A percentile compares a stretch with the other conserved stretches of the same genome.
phyloP scores from a whole-genome alignment of 129 eudicot genomes.

The Silybum marianum region DNA sequence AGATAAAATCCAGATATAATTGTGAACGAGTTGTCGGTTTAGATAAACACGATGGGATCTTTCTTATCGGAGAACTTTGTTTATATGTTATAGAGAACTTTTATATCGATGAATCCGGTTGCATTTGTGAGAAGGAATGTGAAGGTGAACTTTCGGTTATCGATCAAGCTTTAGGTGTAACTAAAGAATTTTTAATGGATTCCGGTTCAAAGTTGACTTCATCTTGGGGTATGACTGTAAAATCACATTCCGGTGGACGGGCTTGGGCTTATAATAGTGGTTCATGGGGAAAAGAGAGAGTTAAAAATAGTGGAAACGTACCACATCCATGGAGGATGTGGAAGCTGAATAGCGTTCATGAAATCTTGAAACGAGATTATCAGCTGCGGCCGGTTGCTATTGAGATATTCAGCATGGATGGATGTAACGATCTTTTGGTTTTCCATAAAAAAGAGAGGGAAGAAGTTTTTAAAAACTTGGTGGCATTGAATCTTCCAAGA shows the following conservation, averaged over 20 bases:
- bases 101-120: slow-evolving; percentile 86
- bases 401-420: slow-evolving; percentile 98
- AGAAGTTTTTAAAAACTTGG: slow-evolving; percentile 85
- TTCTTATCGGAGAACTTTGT: slow-evolving; percentile 88
- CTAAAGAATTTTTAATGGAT: slow-evolving; percentile 76
- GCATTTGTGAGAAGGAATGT: slow-evolving; percentile 91
- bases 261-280: slow-evolving; percentile 99
- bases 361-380: slow-evolving; percentile 94
- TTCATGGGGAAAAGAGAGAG: slow-evolving; percentile 99
- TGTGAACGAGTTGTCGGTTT: slow-evolving; percentile 96
- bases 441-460: slow-evolving; percentile 98
- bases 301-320: slow-evolving; percentile 64
- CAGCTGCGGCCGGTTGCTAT: slow-evolving; percentile 98
- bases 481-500: slow-evolving; percentile 90
- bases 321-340: slow-evolving; percentile 99
- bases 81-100: slow-evolving; percentile 91
- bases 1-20: slow-evolving; percentile 76
- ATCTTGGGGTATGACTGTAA: slow-evolving; percentile 71
- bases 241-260: slow-evolving; percentile 74
- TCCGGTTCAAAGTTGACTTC: slow-evolving; percentile 79
- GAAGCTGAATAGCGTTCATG: slow-evolving; percentile 98
- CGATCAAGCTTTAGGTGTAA: slow-evolving; percentile 98
- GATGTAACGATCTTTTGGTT: slow-evolving; percentile 96
- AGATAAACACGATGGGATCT: slow-evolving; percentile 96
- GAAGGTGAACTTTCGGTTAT: slow-evolving; percentile 91